phyloP scores from a whole-genome alignment of 2,329 filamentous ascomycete species.

The Aspergillus sp. region DNA sequence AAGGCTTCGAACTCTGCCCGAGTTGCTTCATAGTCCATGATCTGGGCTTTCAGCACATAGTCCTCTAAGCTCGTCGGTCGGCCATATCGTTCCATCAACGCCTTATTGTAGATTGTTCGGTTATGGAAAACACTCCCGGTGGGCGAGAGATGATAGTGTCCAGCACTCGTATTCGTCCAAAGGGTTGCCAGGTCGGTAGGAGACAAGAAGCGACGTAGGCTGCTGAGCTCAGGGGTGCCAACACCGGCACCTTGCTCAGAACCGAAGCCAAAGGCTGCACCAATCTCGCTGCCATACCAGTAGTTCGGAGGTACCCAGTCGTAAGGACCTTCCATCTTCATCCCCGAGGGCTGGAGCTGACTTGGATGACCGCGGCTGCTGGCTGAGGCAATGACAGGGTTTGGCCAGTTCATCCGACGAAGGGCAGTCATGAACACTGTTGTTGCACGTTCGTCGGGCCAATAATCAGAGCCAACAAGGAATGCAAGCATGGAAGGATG shows the following conservation, averaged over 20 bases:
- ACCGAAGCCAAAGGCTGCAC: slow-evolving; percentile 63
- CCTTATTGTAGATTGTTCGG: slow-evolving; percentile 59
- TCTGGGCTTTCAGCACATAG: slow-evolving; percentile 60
- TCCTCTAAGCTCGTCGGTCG: slow-evolving; percentile 53
- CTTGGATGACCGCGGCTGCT: slow-evolving; percentile 55
- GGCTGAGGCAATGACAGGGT: slow-evolving; percentile 59
- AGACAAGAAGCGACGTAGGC: slow-evolving; percentile 56
- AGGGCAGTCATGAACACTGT: slow-evolving; percentile 55
- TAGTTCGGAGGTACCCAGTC: slow-evolving; percentile 67
- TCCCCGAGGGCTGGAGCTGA: slow-evolving; percentile 55
- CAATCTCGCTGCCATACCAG: slow-evolving; percentile 57
- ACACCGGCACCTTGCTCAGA: slow-evolving; percentile 63
- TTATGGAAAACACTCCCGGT: slow-evolving; percentile 56
- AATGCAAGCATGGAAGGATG: slow-evolving; percentile 61
- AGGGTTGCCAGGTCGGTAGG: slow-evolving; percentile 53
- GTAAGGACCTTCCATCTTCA: slow-evolving; percentile 68
- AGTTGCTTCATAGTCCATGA: slow-evolving; percentile 65
- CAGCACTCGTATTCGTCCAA: slow-evolving; percentile 55
- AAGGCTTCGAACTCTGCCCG: slow-evolving; percentile 61
- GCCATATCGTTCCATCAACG: slow-evolving; percentile 54
- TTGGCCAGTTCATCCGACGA: slow-evolving; percentile 53
- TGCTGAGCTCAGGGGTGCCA: slow-evolving; percentile 59
- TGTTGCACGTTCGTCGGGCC: slow-evolving; percentile 60
- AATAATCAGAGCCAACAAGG: slow-evolving; percentile 63
- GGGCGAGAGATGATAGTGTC: slow-evolving; percentile 61